Evolutionary conservation across 208 protist species (phyloP), one percentile per base, ranked within the genome.

Genomic region (Kentomonas sorsogonicus): DNA sequence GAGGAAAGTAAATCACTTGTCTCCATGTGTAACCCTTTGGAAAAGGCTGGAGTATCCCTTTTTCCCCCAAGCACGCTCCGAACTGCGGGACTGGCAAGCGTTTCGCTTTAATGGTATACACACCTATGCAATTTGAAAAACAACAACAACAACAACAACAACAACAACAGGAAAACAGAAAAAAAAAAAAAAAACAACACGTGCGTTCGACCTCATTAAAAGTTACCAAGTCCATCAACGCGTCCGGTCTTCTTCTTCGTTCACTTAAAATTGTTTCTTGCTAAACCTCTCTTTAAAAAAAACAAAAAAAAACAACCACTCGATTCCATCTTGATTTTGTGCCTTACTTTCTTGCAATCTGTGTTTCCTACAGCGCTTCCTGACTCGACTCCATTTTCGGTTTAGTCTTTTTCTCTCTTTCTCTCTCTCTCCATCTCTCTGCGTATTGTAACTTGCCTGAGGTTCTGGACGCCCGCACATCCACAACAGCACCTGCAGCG

Each of bases 111-210:
- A n/a, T n/a, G n/a, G n/a, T n/a, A n/a, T n/a, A n/a, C n/a, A n/a
- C n/a, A n/a, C n/a, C n/a, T n/a, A n/a, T n/a, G n/a, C n/a, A n/a
- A n/a, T n/a, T n/a, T n/a, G n/a, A n/a, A n/a, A n/a, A n/a, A n/a
- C n/a, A n/a, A n/a, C n/a, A n/a, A n/a, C n/a, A n/a, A n/a, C n/a
- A n/a, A n/a, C n/a, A n/a, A n/a, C n/a, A n/a, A n/a, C n/a, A n/a
- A n/a, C n/a, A n/a, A n/a, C n/a, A n/a, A 48, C 6, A 48, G 16
- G 25, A 20, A 9, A 18, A 48, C 6, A 48, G 25, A 26, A 6
- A 48, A 26, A 20, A 18, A 48, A 48, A 18, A 18, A 22, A 48
- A 48, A 48, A 48, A 48, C 9, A 48, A 30, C 25, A 52, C 30
- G 22, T 34, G n/a, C n/a, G n/a, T n/a, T n/a, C n/a, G n/a, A n/a